Evolutionary conservation across 352 stramenopile genomes (phyloP).

Genomic region (Phytopythium helicoides): DNA sequence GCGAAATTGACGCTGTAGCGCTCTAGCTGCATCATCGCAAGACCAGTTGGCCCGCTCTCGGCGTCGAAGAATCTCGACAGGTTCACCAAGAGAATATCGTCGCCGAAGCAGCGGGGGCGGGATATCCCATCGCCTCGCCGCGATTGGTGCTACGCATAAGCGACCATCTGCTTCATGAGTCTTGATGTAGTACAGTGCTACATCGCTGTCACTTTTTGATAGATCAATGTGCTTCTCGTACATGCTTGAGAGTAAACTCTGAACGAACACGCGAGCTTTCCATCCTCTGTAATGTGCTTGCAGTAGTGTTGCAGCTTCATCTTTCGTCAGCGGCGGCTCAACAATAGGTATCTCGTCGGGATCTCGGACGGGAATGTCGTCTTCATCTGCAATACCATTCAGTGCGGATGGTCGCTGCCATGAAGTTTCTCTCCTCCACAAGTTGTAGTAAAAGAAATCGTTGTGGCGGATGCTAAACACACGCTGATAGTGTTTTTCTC

Average conservation of each 20-base stretch:
- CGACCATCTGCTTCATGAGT: not conserved
- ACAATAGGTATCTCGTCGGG: conserved; percentile 53
- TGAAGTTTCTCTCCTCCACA: conserved; percentile 44
- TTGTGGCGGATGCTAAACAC: conserved; percentile 77
- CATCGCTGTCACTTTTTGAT: conserved; percentile 12
- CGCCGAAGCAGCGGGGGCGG: conserved; percentile 40
- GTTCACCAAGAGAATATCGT: conserved; percentile 61
- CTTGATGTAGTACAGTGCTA: conserved; percentile 58
- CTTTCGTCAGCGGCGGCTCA: conserved; percentile 39
- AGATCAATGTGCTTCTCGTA: conserved; percentile 77
- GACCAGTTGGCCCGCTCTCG: conserved; percentile 45
- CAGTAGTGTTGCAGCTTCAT: conserved; percentile 48
- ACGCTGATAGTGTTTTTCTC: conserved; percentile 65
- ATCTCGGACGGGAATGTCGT: conserved; percentile 71
- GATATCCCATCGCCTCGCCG: conserved; percentile 15
- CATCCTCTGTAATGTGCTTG: conserved; percentile 20
- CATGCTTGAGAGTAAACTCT: conserved; percentile 4
- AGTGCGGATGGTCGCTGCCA: conserved; percentile 50
- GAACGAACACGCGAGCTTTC: not conserved
- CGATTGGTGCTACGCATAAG: not conserved
- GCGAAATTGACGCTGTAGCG: conserved; percentile 54
- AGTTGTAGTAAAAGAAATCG: conserved; percentile 79
- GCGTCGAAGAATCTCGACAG: conserved; percentile 55
- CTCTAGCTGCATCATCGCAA: conserved; percentile 44
- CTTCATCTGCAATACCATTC: conserved; percentile 4